These are phyloP conservation scores for Citrullus mucosospermus DNA, from an alignment of 306 rosid species.

Conservation along the genomic window DNA sequence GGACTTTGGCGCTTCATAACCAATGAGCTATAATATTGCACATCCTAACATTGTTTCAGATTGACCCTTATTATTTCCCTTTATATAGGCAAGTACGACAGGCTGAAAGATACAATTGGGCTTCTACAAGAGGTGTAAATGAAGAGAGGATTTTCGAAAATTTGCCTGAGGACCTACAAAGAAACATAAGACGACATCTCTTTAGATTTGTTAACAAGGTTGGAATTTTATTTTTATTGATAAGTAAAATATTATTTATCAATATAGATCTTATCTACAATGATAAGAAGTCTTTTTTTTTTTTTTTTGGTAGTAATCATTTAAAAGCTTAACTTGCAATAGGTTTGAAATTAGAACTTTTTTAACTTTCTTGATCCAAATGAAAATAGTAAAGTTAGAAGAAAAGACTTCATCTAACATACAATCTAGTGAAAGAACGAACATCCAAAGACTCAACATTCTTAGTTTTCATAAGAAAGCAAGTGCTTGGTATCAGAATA, in stretches of 20 bases:
- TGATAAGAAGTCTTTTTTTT: no score
- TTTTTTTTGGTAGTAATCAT: background rate
- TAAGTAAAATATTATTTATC: background rate
- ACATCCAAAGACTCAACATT: background rate
- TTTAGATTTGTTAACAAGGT: constrained; percentile 48
- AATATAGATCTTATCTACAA: background rate
- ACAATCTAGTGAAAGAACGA: background rate
- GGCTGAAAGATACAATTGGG: constrained; percentile 77
- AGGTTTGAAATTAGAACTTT: background rate
- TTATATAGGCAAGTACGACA: constrained; percentile 52
- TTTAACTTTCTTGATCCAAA: background rate
- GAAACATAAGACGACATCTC: constrained; percentile 72
- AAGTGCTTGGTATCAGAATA: background rate
- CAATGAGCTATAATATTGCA: background rate
- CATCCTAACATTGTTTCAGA: background rate
- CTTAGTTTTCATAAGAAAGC: background rate
- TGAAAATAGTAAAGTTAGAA: background rate
- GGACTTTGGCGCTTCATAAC: background rate
- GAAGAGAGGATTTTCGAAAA: constrained; percentile 65
- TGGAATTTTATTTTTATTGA: constrained; percentile 8
- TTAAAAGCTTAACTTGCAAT: background rate
- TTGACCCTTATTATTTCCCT: constrained; percentile 3
- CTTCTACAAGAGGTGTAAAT: constrained; percentile 88
- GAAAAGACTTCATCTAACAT: background rate
- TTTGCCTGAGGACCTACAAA: constrained; percentile 77